Conservation (phyloP, 2,329 filamentous ascomycete genomes). For the Nigrospora osmanthi region DNA sequence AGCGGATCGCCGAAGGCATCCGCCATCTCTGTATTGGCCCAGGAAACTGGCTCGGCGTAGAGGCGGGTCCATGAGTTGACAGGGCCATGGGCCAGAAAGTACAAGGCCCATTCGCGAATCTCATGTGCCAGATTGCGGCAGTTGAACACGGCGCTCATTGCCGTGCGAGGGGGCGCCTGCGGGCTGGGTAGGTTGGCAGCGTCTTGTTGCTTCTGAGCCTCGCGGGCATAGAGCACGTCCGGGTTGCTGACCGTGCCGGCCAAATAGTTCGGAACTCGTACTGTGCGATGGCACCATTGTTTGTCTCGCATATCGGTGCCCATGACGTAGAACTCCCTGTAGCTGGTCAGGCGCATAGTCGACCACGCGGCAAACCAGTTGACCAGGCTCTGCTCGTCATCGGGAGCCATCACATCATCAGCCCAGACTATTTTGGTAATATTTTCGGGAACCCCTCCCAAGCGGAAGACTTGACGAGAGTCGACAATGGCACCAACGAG, state of each 20-base stretch:
- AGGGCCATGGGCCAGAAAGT: too few relatives aligned
- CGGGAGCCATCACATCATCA: constrained; percentile 39
- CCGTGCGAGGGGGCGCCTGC: too few relatives aligned
- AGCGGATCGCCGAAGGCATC: constrained; percentile 20
- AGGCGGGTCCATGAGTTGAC: constrained; percentile 15
- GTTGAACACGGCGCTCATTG: constrained; percentile 4
- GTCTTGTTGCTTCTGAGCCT: not conserved
- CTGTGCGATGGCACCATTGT: constrained; percentile 16
- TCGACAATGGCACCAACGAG: too few relatives aligned
- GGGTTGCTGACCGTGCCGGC: constrained; percentile 26
- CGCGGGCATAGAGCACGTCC: constrained; percentile 13
- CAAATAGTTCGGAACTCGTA: constrained; percentile 28
- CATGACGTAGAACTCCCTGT: constrained; percentile 47
- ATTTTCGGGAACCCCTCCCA: constrained; percentile 24
- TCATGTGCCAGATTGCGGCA: constrained; percentile 7
- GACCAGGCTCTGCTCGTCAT: constrained; percentile 55
- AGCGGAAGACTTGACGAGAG: constrained; percentile 8
- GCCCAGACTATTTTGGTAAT: constrained; percentile 34
- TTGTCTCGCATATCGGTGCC: constrained; percentile 31
- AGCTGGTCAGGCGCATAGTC: constrained; percentile 36
- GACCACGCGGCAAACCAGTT: constrained; percentile 59
- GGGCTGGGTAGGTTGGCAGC: not conserved
- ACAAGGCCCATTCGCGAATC: constrained; percentile 10
- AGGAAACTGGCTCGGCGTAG: constrained; percentile 32
- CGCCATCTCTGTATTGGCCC: constrained; percentile 30